phyloP scores from a whole-genome alignment of 768 basidiomycete genomes.

The Pluteus cervinus region DNA sequence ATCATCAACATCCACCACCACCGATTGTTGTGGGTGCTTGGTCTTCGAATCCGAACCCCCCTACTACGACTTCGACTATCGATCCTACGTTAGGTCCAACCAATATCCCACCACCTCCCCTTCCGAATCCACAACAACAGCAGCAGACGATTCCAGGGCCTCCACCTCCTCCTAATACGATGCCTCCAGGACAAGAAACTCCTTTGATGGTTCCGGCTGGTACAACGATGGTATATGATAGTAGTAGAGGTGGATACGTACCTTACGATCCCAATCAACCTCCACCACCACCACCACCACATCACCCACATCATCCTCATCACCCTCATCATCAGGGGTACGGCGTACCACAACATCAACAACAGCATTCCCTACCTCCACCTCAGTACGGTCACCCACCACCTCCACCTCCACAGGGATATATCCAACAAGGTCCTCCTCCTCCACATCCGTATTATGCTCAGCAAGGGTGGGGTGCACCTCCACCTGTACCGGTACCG shows the following conservation, averaged over 20 bases:
- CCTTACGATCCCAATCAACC: conserved; percentile 11
- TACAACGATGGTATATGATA: conserved; percentile 26
- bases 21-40: conserved; percentile 16
- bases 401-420: conserved; percentile 2
- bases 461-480: conserved; percentile 10
- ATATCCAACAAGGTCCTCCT: conserved; percentile 6
- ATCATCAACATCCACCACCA: no score
- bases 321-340: conserved; percentile 15
- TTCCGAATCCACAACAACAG: conserved; percentile 9
- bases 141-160: conserved; percentile 12
- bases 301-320: conserved; percentile 13
- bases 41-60: no score
- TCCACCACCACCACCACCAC: conserved; percentile 11
- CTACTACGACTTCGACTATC: no score
- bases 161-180: conserved; percentile 4
- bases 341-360: conserved; percentile 9
- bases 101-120: conserved; percentile 30
- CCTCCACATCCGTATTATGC: conserved; percentile 7
- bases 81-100: conserved; percentile 25
- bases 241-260: conserved; percentile 19
- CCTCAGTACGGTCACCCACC: conserved; percentile 6
- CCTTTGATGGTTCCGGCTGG: conserved; percentile 10
- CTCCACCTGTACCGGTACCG: conserved; percentile 6
- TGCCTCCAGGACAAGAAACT: neutral
- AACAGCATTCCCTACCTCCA: conserved; percentile 6